A percentile compares a stretch with the other conserved stretches of the same genome.
These are phyloP conservation scores for Prunella vulgaris DNA, from an alignment of 257 asterid genomes.

Conservation along the genomic window DNA sequence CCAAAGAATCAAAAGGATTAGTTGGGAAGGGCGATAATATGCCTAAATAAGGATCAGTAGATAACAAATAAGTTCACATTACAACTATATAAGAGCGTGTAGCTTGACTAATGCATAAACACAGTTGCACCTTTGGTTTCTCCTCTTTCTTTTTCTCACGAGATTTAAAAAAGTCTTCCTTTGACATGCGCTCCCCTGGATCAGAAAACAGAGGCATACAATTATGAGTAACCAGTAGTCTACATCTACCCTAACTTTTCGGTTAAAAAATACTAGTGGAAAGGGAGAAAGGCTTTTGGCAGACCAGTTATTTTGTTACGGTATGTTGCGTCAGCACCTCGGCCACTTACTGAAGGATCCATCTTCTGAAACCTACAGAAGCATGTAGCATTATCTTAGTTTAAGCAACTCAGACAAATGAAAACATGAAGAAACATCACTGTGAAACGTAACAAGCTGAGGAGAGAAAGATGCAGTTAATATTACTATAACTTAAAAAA, in stretches of 20 bases:
- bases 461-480: constrained; percentile 5
- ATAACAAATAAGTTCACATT: not conserved
- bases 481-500: not conserved
- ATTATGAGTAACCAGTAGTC: not conserved
- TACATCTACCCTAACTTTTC: not conserved
- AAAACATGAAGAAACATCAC: not conserved
- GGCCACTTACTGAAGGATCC: constrained; percentile 81
- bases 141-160: constrained; percentile 65
- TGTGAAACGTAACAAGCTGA: constrained; percentile 8
- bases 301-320: constrained; percentile 81
- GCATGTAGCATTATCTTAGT: not conserved
- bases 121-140: constrained; percentile 73
- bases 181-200: constrained; percentile 79
- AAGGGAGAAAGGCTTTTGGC: not conserved
- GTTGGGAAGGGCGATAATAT: not conserved
- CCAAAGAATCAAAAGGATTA: not conserved
- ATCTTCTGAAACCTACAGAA: constrained; percentile 58
- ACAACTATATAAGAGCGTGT: not conserved
- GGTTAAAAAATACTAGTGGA: constrained; percentile 1
- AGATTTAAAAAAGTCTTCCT: constrained; percentile 60
- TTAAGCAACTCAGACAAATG: constrained; percentile 11
- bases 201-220: constrained; percentile 19
- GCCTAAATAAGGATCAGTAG: not conserved
- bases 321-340: constrained; percentile 69
- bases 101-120: not conserved